These are phyloP conservation scores for Xanthoconium stramineum DNA, from an alignment of 768 basidiomycete genomes.

Conservation along the genomic window DNA sequence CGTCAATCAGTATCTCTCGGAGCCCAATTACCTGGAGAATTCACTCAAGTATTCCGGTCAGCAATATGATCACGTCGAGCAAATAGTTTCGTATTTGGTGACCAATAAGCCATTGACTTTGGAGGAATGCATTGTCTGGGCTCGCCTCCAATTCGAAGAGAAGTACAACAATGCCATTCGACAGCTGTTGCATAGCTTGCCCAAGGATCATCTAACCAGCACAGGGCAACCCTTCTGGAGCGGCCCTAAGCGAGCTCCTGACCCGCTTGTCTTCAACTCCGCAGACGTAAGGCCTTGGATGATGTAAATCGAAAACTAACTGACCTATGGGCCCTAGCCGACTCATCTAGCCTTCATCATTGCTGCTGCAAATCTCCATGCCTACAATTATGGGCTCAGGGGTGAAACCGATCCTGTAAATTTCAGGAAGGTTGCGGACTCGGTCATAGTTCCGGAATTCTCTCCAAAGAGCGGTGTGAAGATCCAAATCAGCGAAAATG, in stretches of 20 bases:
- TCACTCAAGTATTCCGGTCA: conserved; percentile 90
- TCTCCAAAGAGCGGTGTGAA: conserved; percentile 89
- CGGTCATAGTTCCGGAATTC: conserved; percentile 87
- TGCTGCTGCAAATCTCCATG: conserved; percentile 92
- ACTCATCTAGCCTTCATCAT: conserved; percentile 87
- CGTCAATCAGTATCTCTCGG: conserved; percentile 94
- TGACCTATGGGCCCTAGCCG: conserved; percentile 45
- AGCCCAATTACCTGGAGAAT: conserved; percentile 91
- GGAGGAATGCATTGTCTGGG: conserved; percentile 98
- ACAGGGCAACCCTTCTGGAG: conserved; percentile 99
- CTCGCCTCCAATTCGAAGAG: conserved; percentile 90
- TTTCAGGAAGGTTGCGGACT: conserved; percentile 82
- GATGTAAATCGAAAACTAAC: conserved; percentile 1
- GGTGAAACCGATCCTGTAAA: conserved; percentile 77
- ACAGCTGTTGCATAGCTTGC: conserved; percentile 89
- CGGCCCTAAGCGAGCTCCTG: conserved; percentile 95
- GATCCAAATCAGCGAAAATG: conserved; percentile 90
- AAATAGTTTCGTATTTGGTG: conserved; percentile 86
- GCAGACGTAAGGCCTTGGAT: conserved; percentile 62
- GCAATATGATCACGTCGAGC: conserved; percentile 84
- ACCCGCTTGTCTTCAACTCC: conserved; percentile 82
- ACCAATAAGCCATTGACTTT: conserved; percentile 92
- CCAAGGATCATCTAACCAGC: conserved; percentile 89
- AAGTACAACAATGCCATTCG: conserved; percentile 92
- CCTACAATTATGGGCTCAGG: conserved; percentile 95